A percentile compares a stretch with the other conserved stretches of the same genome.
Evolutionary conservation across 768 basidiomycete species (phyloP).

Genomic region (Rhodotorula taiwanensis): DNA sequence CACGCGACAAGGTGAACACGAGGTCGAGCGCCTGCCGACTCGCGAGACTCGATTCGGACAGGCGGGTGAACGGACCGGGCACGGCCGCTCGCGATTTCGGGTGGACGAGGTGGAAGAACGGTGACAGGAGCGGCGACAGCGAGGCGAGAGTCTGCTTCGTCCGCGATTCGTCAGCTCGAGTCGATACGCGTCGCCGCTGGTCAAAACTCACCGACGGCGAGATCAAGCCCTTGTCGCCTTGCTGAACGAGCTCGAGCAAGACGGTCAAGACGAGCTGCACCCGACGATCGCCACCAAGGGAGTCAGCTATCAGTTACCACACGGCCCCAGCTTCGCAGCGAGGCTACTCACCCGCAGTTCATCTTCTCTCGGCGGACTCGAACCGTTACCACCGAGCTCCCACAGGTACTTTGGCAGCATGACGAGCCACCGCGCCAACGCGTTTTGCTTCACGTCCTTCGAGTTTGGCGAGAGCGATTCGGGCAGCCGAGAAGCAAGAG

Average conservation of each 20-base stretch:
- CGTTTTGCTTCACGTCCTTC: background rate
- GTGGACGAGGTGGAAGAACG: constrained; percentile 74
- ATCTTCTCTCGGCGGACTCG: no score
- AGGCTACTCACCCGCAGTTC: no score
- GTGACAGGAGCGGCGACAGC: constrained; percentile 59
- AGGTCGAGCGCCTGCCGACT: constrained; percentile 63
- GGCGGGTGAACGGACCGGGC: constrained; percentile 67
- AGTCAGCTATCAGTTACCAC: no score
- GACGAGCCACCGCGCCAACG: constrained; percentile 58
- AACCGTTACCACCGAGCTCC: constrained; percentile 76
- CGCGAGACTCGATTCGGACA: constrained; percentile 50
- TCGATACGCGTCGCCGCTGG: background rate
- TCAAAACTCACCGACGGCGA: constrained; percentile 6
- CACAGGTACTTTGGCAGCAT: constrained; percentile 75
- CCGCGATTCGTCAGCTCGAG: constrained; percentile 2
- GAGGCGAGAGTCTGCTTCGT: constrained; percentile 50
- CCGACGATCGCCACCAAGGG: no score
- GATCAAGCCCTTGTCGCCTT: constrained; percentile 30
- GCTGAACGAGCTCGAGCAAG: constrained; percentile 50
- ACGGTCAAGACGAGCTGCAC: constrained; percentile 52
- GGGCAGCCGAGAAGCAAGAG: constrained; percentile 43
- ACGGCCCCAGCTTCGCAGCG: no score
- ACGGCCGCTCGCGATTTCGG: constrained; percentile 60
- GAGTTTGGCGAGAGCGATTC: constrained; percentile 46
- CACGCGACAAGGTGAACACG: constrained; percentile 43